phyloP scores from a whole-genome alignment of 1,284 basidiomycete species.

The Papiliotrema flavescens region DNA sequence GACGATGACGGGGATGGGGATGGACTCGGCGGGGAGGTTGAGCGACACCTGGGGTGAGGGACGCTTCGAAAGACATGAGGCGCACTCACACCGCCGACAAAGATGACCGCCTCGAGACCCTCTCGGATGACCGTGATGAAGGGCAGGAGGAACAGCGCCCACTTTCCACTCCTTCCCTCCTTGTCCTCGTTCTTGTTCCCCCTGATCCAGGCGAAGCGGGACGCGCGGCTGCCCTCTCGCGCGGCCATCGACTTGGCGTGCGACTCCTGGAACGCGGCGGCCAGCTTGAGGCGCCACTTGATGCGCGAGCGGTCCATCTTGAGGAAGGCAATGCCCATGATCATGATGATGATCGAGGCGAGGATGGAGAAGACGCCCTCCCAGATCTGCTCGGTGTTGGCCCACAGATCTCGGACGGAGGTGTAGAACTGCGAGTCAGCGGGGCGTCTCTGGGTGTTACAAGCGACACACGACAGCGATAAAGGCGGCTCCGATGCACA shows the following conservation, averaged over 20 bases:
- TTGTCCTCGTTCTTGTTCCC: conserved; percentile 29
- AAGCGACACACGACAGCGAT: conserved; percentile 50
- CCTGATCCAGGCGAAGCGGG: not conserved
- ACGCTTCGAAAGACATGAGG: too few relatives aligned
- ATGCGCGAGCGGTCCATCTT: conserved; percentile 63
- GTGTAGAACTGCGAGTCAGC: conserved; percentile 51
- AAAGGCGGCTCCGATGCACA: conserved; percentile 60
- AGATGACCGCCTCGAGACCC: conserved; percentile 88
- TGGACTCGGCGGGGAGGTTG: conserved; percentile 70
- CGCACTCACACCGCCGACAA: conserved; percentile 76
- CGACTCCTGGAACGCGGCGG: conserved; percentile 64
- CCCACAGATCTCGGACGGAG: conserved; percentile 55
- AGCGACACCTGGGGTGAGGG: conserved; percentile 59
- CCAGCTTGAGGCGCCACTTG: conserved; percentile 86
- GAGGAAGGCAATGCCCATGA: conserved; percentile 74
- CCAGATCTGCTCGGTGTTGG: conserved; percentile 49
- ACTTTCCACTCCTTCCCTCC: conserved; percentile 58
- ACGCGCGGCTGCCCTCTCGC: conserved; percentile 6
- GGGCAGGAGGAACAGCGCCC: conserved; percentile 81
- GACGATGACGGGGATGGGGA: conserved; percentile 76
- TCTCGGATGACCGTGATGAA: conserved; percentile 87
- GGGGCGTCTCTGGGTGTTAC: too few relatives aligned
- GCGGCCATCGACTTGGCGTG: conserved; percentile 15
- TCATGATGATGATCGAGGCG: conserved; percentile 74
- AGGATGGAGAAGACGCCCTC: conserved; percentile 75